Evolutionary conservation across 2,329 filamentous ascomycete genomes (phyloP).

Genomic region (Epichloe sp.): DNA sequence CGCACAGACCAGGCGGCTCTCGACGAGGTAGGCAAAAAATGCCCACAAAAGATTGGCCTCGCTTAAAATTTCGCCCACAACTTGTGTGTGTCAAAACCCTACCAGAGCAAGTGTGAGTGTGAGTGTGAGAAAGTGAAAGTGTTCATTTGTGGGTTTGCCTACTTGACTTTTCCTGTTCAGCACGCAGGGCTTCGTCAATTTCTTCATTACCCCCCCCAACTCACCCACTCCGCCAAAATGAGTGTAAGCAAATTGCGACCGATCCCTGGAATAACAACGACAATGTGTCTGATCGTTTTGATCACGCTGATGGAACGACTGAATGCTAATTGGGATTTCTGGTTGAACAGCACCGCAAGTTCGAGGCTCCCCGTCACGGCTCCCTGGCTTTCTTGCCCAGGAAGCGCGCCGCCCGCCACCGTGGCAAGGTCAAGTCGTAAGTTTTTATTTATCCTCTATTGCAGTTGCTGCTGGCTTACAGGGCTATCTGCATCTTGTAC

Average conservation of each 20-base stretch:
- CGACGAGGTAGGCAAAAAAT: too few species aligned
- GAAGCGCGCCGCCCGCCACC: slow-evolving; percentile 88
- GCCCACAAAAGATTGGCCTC: slow-evolving; percentile 12
- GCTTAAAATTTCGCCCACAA: slow-evolving; percentile 28
- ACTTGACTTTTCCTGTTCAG: slow-evolving; percentile 13
- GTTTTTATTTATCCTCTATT: slow-evolving; percentile 19
- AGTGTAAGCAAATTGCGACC: slow-evolving; percentile 22
- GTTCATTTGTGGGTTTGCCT: not conserved
- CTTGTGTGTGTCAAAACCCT: slow-evolving; percentile 12
- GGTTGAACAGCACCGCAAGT: slow-evolving; percentile 39
- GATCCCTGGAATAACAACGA: not conserved
- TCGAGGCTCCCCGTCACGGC: slow-evolving; percentile 87
- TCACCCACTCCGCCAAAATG: slow-evolving; percentile 26
- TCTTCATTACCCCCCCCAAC: slow-evolving; percentile 22
- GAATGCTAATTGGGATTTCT: slow-evolving; percentile 7
- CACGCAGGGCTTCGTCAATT: slow-evolving; percentile 22
- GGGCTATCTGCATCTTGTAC: not conserved
- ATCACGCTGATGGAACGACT: not conserved
- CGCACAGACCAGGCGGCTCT: slow-evolving; percentile 12
- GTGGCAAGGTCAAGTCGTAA: slow-evolving; percentile 98
- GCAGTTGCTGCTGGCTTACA: not conserved
- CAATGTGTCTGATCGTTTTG: not conserved
- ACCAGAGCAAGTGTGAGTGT: not conserved
- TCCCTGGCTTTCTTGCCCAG: slow-evolving; percentile 80
- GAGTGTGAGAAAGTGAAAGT: not conserved